Base-by-base conservation (phyloP, 768 basidiomycete genomes). In the Omphalotus guepiniiformis region DNA sequence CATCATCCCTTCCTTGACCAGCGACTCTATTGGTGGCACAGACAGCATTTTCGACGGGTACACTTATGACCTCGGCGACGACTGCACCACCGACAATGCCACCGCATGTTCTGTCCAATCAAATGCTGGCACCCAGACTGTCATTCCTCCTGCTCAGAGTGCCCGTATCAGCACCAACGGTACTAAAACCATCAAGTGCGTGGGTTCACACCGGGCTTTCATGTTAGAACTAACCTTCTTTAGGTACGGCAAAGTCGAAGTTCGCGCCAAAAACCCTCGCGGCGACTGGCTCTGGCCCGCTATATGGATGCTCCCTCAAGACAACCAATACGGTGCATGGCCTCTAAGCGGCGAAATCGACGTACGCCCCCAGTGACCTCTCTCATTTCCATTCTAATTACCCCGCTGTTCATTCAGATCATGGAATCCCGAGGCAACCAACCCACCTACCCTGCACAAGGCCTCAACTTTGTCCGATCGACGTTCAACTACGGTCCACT, bases 1-100 rank as follows among this genome's bases (percentile, higher is more conserved):
- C 66, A 77, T 93, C 57, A 75, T 83, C 35, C 91, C 92, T 1
- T 91, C 90, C 4, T 73, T 93, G 48, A 89, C 89, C 0, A 73
- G 79, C 1, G 81, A 86, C 57, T 63, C 65, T 25, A 42, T 38
- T 27, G 42, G 50, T 19, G 22, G 43, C 26, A 73, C 79, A 50
- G 70, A 64, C 28, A 67, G 68, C 49, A 57, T 83, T 22, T 58
- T 79, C 30, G 71, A 87, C 53, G 84, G 80, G 1, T 76, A 74
- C 52, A 80, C 74, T 0, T 83, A 78, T 30, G 85, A 84, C 57
- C 66, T 91, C 39, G 74, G 75, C 0, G 82, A 77, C 23, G 90
- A 88, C 63, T 88, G 85, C 19, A 42, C 39, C 11, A 40, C 48
- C 13, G 25, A 34, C 28, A 49, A 49, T 27, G 23, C 16, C 8